These are phyloP conservation scores for Gossypium thurberi DNA, from an alignment of 345 rosid species.

Conservation along the genomic window DNA sequence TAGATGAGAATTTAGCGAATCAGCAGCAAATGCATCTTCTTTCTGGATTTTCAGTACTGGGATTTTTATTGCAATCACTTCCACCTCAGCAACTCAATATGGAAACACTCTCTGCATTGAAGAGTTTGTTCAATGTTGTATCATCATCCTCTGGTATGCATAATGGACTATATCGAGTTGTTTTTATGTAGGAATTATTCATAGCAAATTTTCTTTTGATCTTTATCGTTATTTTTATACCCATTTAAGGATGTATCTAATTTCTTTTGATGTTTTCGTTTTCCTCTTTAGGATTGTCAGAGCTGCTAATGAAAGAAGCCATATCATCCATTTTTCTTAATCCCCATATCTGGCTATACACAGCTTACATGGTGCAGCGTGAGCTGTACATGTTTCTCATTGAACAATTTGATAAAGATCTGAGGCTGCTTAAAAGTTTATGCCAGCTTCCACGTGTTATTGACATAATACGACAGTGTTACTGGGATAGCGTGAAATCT, in stretches of 20 bases:
- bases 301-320: slow-evolving; percentile 78
- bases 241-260: slow-evolving; percentile 7
- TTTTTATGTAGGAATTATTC: neutral
- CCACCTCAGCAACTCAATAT: slow-evolving; percentile 85
- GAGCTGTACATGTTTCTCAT: slow-evolving; percentile 90
- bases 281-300: slow-evolving; percentile 54
- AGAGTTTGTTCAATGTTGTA: slow-evolving; percentile 67
- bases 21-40: slow-evolving; percentile 96
- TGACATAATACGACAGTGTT: slow-evolving; percentile 69
- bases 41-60: slow-evolving; percentile 83
- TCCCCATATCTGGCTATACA: slow-evolving; percentile 82
- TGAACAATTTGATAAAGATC: slow-evolving; percentile 83
- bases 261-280: neutral
- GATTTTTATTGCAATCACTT: slow-evolving; percentile 85
- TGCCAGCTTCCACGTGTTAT: slow-evolving; percentile 76
- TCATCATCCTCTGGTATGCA: slow-evolving; percentile 66
- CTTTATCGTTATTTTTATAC: slow-evolving; percentile 5
- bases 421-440: slow-evolving; percentile 62
- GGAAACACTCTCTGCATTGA: slow-evolving; percentile 88
- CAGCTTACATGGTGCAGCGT: slow-evolving; percentile 78
- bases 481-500: slow-evolving; percentile 76
- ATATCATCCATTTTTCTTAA: slow-evolving; percentile 78
- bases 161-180: slow-evolving; percentile 11
- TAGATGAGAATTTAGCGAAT: slow-evolving; percentile 87
- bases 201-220: neutral